Conservation (phyloP, 2,329 filamentous ascomycete species). For the Magnaporthiopsis poae region DNA sequence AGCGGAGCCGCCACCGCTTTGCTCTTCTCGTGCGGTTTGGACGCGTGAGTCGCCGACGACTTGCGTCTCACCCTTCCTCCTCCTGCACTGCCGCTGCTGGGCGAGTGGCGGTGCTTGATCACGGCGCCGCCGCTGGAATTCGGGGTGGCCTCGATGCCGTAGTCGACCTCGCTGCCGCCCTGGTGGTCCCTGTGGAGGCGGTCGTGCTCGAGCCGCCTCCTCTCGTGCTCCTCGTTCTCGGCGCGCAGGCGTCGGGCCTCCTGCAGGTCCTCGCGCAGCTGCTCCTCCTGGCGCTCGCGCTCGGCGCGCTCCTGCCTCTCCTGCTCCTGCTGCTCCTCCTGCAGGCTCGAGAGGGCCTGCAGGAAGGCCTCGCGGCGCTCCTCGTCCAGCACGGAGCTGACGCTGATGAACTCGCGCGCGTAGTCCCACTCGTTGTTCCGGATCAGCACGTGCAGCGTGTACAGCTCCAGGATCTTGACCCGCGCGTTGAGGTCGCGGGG, state of each 20-base stretch:
- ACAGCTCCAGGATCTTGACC: conserved; percentile 88
- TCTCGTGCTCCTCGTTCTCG: conserved; percentile 50
- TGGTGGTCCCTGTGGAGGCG: conserved; percentile 31
- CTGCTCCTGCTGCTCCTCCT: conserved; percentile 72
- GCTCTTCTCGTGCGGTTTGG: conserved; percentile 22
- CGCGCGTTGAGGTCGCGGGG: conserved; percentile 74
- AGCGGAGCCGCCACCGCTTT: conserved; percentile 23
- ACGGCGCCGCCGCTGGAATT: conserved; percentile 13
- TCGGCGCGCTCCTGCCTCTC: conserved; percentile 55
- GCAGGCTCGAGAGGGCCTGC: conserved; percentile 71
- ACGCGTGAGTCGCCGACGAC: conserved; percentile 8
- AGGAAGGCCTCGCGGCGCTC: conserved; percentile 83
- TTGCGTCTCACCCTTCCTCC: conserved; percentile 20
- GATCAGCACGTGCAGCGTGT: conserved; percentile 87
- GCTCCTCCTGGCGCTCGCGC: conserved; percentile 44
- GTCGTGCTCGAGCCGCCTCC: conserved; percentile 45
- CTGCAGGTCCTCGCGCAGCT: conserved; percentile 46
- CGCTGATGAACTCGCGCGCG: conserved; percentile 77
- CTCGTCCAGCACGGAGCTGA: conserved; percentile 80
- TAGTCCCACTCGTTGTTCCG: conserved; percentile 95
- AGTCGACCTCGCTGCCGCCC: conserved; percentile 52
- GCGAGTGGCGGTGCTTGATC: conserved; percentile 6
- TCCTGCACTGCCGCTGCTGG: conserved; percentile 24
- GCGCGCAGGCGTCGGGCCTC: conserved; percentile 44
- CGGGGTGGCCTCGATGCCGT: conserved; percentile 52